Conservation (phyloP, 345 rosid species). For the Eucalyptus fibrosa region DNA sequence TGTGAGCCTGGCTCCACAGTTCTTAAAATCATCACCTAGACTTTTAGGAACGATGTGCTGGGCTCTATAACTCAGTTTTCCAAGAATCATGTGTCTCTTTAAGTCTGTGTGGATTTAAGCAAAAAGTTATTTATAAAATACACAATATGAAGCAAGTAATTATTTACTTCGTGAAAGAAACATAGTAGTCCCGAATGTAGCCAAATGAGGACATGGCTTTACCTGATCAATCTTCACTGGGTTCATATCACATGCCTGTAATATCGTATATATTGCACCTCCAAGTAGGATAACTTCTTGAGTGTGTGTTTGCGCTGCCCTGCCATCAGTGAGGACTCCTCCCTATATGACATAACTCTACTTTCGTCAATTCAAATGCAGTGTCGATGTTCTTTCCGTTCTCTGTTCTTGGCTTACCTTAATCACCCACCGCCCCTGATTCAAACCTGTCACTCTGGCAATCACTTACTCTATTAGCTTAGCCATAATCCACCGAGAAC, state of each 20-base stretch:
- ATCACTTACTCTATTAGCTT: not conserved
- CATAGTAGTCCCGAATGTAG: not conserved
- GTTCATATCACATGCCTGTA: not conserved
- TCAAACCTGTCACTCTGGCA: not conserved
- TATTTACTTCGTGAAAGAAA: not conserved
- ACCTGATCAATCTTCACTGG: not conserved
- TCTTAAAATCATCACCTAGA: not conserved
- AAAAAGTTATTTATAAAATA: too few species aligned
- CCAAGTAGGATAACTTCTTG: not conserved
- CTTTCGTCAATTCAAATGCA: not conserved
- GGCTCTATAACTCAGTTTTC: not conserved
- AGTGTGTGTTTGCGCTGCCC: not conserved
- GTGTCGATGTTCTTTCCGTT: not conserved
- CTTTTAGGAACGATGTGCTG: not conserved
- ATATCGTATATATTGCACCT: not conserved
- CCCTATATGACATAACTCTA: not conserved
- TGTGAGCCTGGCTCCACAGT: not conserved
- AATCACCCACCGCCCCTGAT: not conserved
- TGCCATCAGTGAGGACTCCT: not conserved
- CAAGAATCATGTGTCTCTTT: not conserved
- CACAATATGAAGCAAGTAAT: not conserved
- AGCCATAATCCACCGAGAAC: not conserved
- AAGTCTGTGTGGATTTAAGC: not conserved
- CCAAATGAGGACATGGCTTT: not conserved
- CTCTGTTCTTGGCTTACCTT: not conserved